Evolutionary conservation across 1,139 yeast genomes (phyloP), one percentile per base, ranked within the genome.

Genomic region (Lodderomyces elongisporus): DNA sequence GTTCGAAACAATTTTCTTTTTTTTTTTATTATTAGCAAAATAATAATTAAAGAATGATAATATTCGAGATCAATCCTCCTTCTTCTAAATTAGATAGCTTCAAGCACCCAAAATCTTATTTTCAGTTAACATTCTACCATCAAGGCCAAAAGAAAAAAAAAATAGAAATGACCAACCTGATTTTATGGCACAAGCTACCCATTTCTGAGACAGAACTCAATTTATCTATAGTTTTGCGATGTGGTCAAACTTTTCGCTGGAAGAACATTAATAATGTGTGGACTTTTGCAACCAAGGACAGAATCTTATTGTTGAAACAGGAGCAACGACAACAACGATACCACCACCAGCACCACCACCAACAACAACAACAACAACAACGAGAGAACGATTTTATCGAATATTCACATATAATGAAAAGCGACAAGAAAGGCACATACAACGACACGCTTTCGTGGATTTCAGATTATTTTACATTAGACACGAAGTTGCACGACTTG

Each of bases 221-320:
- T 22, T 56, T 88, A n/a, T 59, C 77, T 5, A 74, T 77, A 33
- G 93, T 88, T 0, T 66, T 89, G 27, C 70, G 95, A 36, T 85
- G 96, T 52, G 97, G 97, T 0, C 97, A 89, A 55, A 79, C 93
- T 0, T 84, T 84, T 46, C 58, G 85, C 35, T 79, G 87, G 87
- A 76, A 76, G 47, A 73, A 70, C 41, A 61, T 76, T 32, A 65
- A 75, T 43, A 59, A 68, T 34, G 62, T 71, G 1, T 80, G 87
- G 87, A 70, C 82, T 0, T 78, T 80, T 46, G 60, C 82, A 0
- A 51, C 69, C 9, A 44, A 54, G 4, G 72, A 70, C 39, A 52
- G 74, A 33, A 69, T 79, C 8, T 50, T 80, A 5, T 58, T 80
- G 28, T 53, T 80, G 25, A 68, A 55, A 36, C 85, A 79, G 45